These are phyloP conservation scores for Phytophthora nicotianae DNA, from an alignment of 352 stramenopile species.

Conservation along the genomic window DNA sequence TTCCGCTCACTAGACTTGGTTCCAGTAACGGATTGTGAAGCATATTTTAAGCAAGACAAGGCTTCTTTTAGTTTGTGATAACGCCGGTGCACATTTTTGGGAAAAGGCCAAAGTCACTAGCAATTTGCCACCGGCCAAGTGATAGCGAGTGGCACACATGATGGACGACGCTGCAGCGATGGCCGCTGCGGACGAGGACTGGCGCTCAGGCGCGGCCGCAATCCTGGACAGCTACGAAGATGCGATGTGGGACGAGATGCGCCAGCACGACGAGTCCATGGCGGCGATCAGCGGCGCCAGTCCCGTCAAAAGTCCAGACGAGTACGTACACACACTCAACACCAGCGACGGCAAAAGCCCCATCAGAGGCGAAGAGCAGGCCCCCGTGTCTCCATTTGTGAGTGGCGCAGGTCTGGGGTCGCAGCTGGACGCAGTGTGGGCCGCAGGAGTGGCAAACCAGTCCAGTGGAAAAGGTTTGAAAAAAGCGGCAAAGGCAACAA, in stretches of 20 bases:
- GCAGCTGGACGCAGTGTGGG: slow-evolving; percentile 27
- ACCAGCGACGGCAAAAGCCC: slow-evolving; percentile 17
- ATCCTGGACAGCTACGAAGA: slow-evolving; percentile 29
- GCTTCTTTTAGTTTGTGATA: slow-evolving; percentile 24
- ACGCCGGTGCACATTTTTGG: too few relatives aligned
- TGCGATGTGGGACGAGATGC: slow-evolving; percentile 28
- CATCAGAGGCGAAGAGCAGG: slow-evolving; percentile 19
- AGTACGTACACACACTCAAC: slow-evolving; percentile 16
- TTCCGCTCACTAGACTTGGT: background rate
- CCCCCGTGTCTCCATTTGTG: slow-evolving; percentile 4
- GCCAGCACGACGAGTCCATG: slow-evolving; percentile 12
- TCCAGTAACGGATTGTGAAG: slow-evolving; percentile 19
- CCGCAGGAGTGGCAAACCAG: slow-evolving; percentile 16
- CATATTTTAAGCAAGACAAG: slow-evolving; percentile 14
- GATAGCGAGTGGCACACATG: slow-evolving; percentile 5
- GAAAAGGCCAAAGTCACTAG: slow-evolving; percentile 11
- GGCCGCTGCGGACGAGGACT: slow-evolving; percentile 16
- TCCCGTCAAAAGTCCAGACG: slow-evolving; percentile 19
- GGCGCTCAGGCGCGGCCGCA: slow-evolving; percentile 17
- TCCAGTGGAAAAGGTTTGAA: slow-evolving; percentile 16
- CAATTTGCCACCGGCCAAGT: slow-evolving; percentile 9
- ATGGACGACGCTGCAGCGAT: slow-evolving; percentile 18
- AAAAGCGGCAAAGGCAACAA: slow-evolving; percentile 26
- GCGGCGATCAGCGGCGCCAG: slow-evolving; percentile 16
- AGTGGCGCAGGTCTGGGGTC: background rate